Percentiles rank a stretch among this genome's conserved stretches.
These are phyloP conservation scores for Pseudogymnoascus sp. DNA, from an alignment of 2,329 filamentous ascomycete genomes.

Conservation along the genomic window DNA sequence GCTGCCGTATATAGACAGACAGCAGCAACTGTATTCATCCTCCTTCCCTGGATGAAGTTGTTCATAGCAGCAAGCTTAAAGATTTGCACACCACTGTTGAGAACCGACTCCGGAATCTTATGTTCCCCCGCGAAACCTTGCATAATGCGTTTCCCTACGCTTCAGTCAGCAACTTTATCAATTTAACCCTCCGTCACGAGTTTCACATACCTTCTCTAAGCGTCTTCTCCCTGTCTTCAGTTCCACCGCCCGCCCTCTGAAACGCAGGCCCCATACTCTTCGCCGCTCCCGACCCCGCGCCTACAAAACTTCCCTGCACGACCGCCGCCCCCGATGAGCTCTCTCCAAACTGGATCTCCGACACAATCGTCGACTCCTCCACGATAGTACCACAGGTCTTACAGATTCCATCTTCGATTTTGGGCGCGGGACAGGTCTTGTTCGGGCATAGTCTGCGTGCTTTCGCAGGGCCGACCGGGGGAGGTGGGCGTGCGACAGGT, in stretches of 20 bases:
- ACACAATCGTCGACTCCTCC: slow-evolving; percentile 80
- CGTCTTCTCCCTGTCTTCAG: slow-evolving; percentile 51
- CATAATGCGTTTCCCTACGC: slow-evolving; percentile 41
- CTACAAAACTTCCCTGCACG: slow-evolving; percentile 83
- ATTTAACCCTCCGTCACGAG: slow-evolving; percentile 20
- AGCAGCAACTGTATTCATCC: slow-evolving; percentile 77
- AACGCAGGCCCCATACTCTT: slow-evolving; percentile 53
- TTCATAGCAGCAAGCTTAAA: slow-evolving; percentile 68
- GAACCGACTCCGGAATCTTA: slow-evolving; percentile 51
- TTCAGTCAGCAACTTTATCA: slow-evolving; percentile 30
- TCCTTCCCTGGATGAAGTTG: slow-evolving; percentile 80
- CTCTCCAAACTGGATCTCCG: slow-evolving; percentile 88
- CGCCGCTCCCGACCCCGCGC: slow-evolving; percentile 63
- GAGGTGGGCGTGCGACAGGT: slow-evolving; percentile 15
- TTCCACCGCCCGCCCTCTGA: slow-evolving; percentile 48
- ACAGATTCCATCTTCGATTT: slow-evolving; percentile 63
- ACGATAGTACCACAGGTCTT: slow-evolving; percentile 77
- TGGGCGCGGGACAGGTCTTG: slow-evolving; percentile 50
- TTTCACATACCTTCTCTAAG: slow-evolving; percentile 39
- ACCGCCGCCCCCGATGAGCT: slow-evolving; percentile 75
- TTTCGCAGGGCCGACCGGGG: slow-evolving; percentile 11
- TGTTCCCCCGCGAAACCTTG: slow-evolving; percentile 55
- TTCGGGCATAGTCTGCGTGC: slow-evolving; percentile 42
- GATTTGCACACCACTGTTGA: slow-evolving; percentile 60
- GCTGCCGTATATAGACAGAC: slow-evolving; percentile 87